phyloP scores from a whole-genome alignment of 2,329 filamentous ascomycete species.

The Pseudogymnoascus sp. region DNA sequence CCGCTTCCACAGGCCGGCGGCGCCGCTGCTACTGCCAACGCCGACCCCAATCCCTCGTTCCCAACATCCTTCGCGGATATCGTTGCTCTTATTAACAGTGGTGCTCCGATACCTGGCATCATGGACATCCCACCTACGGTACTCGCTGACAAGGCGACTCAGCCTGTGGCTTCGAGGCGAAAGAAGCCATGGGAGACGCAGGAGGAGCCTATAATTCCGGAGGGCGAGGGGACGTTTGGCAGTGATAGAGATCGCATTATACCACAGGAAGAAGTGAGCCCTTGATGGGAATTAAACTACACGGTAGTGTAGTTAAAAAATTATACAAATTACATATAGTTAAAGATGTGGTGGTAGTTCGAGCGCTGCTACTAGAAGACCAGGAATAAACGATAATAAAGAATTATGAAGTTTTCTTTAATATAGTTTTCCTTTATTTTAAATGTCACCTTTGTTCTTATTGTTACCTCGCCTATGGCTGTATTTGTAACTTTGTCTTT shows the following conservation, averaged over 20 bases:
- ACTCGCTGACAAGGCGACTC: constrained; percentile 56
- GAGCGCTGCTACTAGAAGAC: neutral
- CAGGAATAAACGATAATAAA: neutral
- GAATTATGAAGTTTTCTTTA: neutral
- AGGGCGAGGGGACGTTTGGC: constrained; percentile 28
- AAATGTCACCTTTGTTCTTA: neutral
- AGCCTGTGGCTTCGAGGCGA: constrained; percentile 30
- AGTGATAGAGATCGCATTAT: constrained; percentile 22
- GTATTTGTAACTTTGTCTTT: neutral
- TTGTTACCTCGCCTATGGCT: neutral
- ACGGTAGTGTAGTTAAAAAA: neutral
- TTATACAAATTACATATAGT: neutral
- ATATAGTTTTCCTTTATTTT: neutral
- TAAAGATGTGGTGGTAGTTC: neutral
- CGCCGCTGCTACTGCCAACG: neutral
- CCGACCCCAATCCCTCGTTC: constrained; percentile 10
- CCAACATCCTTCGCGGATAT: constrained; percentile 63
- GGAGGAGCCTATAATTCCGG: constrained; percentile 28
- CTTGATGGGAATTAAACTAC: neutral
- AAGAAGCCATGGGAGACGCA: constrained; percentile 73
- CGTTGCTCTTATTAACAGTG: constrained; percentile 73
- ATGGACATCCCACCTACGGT: constrained; percentile 77
- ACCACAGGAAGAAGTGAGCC: constrained; percentile 19
- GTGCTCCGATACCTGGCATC: constrained; percentile 78
- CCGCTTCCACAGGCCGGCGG: neutral